A percentile compares a stretch with the other conserved stretches of the same genome.
These are phyloP conservation scores for Rhizopogon salebrosus DNA, from an alignment of 768 basidiomycete genomes.

Conservation along the genomic window DNA sequence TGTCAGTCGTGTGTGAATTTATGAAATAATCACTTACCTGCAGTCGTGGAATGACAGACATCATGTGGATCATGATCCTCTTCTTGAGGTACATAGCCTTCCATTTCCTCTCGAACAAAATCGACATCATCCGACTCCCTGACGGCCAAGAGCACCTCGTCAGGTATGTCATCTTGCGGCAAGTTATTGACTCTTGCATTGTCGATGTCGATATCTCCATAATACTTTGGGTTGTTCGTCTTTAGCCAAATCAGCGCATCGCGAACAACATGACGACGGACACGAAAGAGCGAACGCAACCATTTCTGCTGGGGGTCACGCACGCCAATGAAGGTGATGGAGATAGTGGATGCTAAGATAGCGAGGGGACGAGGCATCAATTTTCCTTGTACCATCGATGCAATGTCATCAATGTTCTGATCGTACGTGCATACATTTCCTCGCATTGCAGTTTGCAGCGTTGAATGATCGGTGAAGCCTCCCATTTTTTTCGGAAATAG, in stretches of 20 bases:
- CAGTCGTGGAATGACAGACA: no score
- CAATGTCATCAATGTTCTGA: no score
- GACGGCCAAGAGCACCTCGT: no score
- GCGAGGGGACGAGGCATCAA: slow-evolving; percentile 27
- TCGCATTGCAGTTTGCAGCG: slow-evolving; percentile 17
- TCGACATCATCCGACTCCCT: no score
- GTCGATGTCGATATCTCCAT: slow-evolving; percentile 23
- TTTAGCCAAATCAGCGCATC: slow-evolving; percentile 33
- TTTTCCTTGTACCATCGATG: slow-evolving; percentile 28
- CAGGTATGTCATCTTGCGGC: slow-evolving; percentile 24
- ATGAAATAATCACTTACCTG: no score
- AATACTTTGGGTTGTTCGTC: slow-evolving; percentile 27
- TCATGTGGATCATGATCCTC: no score
- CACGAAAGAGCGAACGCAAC: slow-evolving; percentile 26
- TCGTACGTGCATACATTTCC: slow-evolving; percentile 33
- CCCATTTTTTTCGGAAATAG: no score
- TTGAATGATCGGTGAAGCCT: no score
- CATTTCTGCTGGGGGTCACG: slow-evolving; percentile 21
- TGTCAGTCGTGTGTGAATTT: no score
- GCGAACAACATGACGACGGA: slow-evolving; percentile 23
- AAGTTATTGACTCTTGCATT: slow-evolving; percentile 12
- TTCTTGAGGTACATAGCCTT: no score
- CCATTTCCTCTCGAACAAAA: no score
- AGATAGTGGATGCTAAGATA: slow-evolving; percentile 27
- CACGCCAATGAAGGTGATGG: slow-evolving; percentile 31